These are phyloP conservation scores for Musa beccarii DNA, from an alignment of 176 grass and related monocot species.

Conservation along the genomic window DNA sequence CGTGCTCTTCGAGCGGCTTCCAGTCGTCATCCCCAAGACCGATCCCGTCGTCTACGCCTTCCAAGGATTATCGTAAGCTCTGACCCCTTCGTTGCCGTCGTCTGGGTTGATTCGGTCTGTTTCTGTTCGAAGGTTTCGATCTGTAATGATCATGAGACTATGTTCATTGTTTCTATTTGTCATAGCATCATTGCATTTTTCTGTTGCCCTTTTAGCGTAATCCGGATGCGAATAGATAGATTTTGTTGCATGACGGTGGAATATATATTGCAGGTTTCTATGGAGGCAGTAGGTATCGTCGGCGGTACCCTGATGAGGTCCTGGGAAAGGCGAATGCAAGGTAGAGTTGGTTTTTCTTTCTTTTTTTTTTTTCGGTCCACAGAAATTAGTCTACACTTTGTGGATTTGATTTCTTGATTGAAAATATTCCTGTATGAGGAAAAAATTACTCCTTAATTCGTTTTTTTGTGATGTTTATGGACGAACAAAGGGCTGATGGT, in stretches of 20 bases:
- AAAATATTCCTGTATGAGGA: no score
- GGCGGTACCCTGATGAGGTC: slow-evolving; percentile 73
- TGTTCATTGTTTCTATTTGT: neutral
- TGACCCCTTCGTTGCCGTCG: neutral
- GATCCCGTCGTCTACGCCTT: slow-evolving; percentile 81
- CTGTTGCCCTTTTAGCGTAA: neutral
- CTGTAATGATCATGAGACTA: neutral
- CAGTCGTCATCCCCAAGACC: slow-evolving; percentile 81
- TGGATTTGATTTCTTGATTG: neutral
- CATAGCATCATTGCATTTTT: neutral
- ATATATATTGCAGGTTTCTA: slow-evolving; percentile 48
- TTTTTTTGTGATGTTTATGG: no score
- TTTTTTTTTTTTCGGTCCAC: no score
- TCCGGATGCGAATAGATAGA: neutral
- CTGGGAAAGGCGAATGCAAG: slow-evolving; percentile 39
- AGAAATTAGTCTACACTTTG: neutral
- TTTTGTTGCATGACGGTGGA: neutral
- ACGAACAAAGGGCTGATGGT: no score
- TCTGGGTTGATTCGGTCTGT: neutral
- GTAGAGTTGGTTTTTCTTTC: neutral
- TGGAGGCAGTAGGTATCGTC: slow-evolving; percentile 78
- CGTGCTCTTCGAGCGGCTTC: slow-evolving; percentile 88
- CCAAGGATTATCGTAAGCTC: slow-evolving; percentile 78
- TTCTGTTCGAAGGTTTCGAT: neutral
- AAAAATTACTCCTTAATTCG: no score